A percentile compares a stretch with the other conserved stretches of the same genome.
These are phyloP conservation scores for Syzygium aromaticum DNA, from an alignment of 345 rosid species.

Conservation along the genomic window DNA sequence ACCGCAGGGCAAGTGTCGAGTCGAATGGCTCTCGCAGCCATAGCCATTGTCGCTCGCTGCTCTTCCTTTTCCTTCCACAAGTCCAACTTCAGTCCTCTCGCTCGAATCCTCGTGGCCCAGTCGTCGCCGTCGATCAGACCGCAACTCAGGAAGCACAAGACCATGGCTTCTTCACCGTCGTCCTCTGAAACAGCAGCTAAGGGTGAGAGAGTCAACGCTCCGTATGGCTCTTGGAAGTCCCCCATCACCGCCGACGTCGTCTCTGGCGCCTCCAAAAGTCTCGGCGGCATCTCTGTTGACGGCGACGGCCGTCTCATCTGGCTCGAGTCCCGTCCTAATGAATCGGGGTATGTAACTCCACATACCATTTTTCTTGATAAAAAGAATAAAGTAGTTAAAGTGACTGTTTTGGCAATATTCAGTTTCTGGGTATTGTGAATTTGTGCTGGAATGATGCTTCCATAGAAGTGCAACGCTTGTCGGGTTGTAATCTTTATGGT, in stretches of 20 bases:
- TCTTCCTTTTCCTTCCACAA: not conserved
- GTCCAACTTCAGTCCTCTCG: not conserved
- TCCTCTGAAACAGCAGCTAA: not conserved
- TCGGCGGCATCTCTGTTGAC: slow-evolving; percentile 69
- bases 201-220: slow-evolving; percentile 36
- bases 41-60: slow-evolving; percentile 20
- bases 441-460: not conserved
- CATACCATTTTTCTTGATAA: not conserved
- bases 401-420: not conserved
- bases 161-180: slow-evolving; percentile 48
- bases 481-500: not conserved
- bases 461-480: not conserved
- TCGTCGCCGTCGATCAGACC: not conserved
- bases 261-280: slow-evolving; percentile 74
- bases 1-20: not conserved
- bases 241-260: slow-evolving; percentile 84
- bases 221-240: slow-evolving; percentile 93
- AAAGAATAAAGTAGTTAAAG: not conserved
- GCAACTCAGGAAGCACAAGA: not conserved
- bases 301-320: slow-evolving; percentile 60
- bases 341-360: slow-evolving; percentile 45
- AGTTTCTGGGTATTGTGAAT: not conserved
- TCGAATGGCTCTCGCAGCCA: slow-evolving; percentile 17
- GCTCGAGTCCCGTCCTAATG: slow-evolving; percentile 83
- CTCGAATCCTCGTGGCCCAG: not conserved